Evolutionary conservation across 495 filamentous ascomycete species (phyloP), one percentile per base, ranked within the genome.

Genomic region (Hypoxylon cercidicola): DNA sequence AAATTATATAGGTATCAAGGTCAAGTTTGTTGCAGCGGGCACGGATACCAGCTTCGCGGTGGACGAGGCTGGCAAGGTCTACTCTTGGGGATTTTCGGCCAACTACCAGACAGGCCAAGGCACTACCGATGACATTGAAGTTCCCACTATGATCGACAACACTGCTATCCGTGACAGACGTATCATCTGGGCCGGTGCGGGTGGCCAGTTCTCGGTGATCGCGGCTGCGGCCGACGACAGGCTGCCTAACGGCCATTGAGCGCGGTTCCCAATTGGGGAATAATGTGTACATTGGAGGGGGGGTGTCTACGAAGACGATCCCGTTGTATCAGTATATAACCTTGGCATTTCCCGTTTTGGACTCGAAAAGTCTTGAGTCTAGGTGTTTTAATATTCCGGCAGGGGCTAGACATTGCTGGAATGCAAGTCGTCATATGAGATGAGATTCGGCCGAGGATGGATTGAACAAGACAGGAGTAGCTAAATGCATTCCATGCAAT

Each of bases 51-150:
- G 79, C 48, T 76, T 91, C 57, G 85, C 79, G 3, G 73, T 91
- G 49, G 79, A 80, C 19, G 74, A 68, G 11, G 76, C 77, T 2
- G 86, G 88, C 7, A 77, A 77, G 35, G 85, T 87, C 3, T 88
- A 82, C 60, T 81, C 81, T n/a, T 91, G 89, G 89, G 89, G 89
- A 0, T 89, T 89, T 73, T 84, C 80, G n/a, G 77, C 77, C 10
- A 84, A 82, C 50, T 88, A 86, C 63, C 88, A 90, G 73, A 84
- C 84, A n/a, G 88, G 88, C 1, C 82, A 79, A 32, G 86, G 85
- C 0, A 79, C 76, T 9, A 76, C 70, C 2, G 83, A 85, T 8
- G 84, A 87, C 60, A 72, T 90, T 20, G 70, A 81, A 35, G 61
- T 78, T 11, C 82, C 87, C 0, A 88, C 82, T 0, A 55, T 79